phyloP scores from a whole-genome alignment of 106 monocot species.

The Agapanthus africanus region DNA sequence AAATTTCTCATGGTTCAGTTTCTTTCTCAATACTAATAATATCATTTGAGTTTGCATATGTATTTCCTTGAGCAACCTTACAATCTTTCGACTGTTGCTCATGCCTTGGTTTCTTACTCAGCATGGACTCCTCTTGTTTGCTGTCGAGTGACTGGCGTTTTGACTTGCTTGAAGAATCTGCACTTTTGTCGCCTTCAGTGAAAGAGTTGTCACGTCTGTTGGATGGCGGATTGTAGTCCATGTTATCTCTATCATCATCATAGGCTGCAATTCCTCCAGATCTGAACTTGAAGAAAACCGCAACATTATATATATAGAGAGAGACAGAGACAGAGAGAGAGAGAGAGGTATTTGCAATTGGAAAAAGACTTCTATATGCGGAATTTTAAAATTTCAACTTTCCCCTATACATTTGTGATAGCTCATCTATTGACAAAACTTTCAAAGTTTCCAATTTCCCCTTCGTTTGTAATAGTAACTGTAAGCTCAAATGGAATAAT shows the following conservation, averaged over 20 bases:
- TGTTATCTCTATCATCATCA: conserved; percentile 62
- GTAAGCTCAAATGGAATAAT: too few relatives aligned
- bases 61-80: conserved; percentile 18
- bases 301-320: too few relatives aligned
- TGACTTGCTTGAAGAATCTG: conserved; percentile 6
- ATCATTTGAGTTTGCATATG: conserved; percentile 7
- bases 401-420: too few relatives aligned
- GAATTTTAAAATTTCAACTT: too few relatives aligned
- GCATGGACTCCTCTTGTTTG: conserved; percentile 11
- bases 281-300: conserved; percentile 19
- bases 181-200: conserved; percentile 12
- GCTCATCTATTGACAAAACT: too few relatives aligned
- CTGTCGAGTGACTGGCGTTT: conserved; percentile 32
- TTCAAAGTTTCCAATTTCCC: too few relatives aligned
- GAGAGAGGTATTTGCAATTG: too few relatives aligned
- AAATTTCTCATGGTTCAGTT: conserved; percentile 10
- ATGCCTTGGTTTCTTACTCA: conserved; percentile 33
- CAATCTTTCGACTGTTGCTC: conserved; percentile 20
- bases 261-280: conserved; percentile 52
- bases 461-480: too few relatives aligned
- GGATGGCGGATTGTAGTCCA: conserved; percentile 46
- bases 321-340: too few relatives aligned
- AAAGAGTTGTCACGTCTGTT: conserved; percentile 21
- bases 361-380: too few relatives aligned
- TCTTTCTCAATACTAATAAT: conserved; percentile 9